Evolutionary conservation across 1,284 basidiomycete species (phyloP).

Genomic region (Tilletiopsis washingtonensis): DNA sequence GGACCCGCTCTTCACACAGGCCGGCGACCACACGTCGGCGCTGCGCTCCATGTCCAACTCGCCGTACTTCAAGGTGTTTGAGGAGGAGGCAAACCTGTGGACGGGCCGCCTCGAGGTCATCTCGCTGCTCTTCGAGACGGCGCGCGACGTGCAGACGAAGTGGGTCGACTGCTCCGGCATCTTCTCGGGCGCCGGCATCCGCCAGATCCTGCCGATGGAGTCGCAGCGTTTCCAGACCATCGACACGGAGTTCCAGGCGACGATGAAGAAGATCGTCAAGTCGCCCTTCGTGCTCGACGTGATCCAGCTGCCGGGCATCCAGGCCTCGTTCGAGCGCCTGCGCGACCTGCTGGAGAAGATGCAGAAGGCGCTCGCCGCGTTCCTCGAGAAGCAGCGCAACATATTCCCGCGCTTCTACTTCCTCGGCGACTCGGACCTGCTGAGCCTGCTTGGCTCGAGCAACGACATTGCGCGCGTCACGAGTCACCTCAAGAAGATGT

Average conservation of each 20-base stretch:
- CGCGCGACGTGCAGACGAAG: conserved; percentile 98
- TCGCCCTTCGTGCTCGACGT: conserved; percentile 96
- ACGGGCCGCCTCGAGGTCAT: conserved; percentile 46
- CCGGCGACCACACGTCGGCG: conserved; percentile 71
- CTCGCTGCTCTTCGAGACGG: conserved; percentile 85
- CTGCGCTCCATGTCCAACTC: conserved; percentile 71
- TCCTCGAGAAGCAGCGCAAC: conserved; percentile 87
- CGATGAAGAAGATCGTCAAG: conserved; percentile 99
- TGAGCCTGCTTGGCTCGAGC: conserved; percentile 99
- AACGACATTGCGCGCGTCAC: conserved; percentile 95
- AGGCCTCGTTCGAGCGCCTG: conserved; percentile 92
- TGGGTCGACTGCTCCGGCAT: conserved; percentile 99
- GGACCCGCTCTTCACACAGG: conserved; percentile 67
- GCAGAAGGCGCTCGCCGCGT: conserved; percentile 98
- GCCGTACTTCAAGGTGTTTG: conserved; percentile 46
- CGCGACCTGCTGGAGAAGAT: conserved; percentile 95
- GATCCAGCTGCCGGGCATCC: conserved; percentile 88
- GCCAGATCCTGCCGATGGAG: conserved; percentile 89
- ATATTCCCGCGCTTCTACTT: conserved; percentile 98
- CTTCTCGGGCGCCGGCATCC: conserved; percentile 77
- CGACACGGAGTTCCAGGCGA: conserved; percentile 93
- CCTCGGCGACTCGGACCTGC: conserved; percentile 94
- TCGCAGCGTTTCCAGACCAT: conserved; percentile 96
- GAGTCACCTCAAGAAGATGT: conserved; percentile 99
- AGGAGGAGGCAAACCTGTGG: conserved; percentile 50